Base-by-base conservation (phyloP, 176 grass and related monocot genomes). In the Cocos nucifera region DNA sequence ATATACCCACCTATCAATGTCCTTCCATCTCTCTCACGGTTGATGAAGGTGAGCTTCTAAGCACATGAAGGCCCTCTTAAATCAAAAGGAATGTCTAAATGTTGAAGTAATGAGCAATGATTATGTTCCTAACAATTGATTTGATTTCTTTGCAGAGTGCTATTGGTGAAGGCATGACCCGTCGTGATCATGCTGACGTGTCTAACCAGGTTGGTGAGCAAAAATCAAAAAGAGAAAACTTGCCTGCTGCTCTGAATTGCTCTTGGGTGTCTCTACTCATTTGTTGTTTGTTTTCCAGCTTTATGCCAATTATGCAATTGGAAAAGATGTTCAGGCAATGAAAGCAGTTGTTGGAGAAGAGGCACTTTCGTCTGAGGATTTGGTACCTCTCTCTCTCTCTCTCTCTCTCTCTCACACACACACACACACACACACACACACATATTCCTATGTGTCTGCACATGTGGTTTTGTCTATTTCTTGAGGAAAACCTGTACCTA, bases 131-230 rank as follows among this genome's bases (percentile, higher is more conserved):
- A 44, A 44, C 10, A 44, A 44, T 12, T 12, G 9, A 44, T 44
- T 44, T 44, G 35, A 44, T 54, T 16, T 15, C 17, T 58, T 50
- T 73, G 73, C 69, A 98, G 94, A 98, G 94, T 89, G 94, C 94
- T 79, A 98, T 98, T 74, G 94, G 94, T 65, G 94, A 98, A 78
- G 94, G 94, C 72, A 98, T 98, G 94, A 98, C 94, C 54, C 88
- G 94, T 48, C 79, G 82, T n/a, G 94, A 98, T 80, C 94, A 98
- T 75, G 75, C 94, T 44, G 94, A 98, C 68, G 94, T 98, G 54
- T 98, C 94, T 78, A 98, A 98, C 21, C 94, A 98, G 94, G 94
- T 98, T 69, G 15, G 4, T 56, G 10, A 65, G 69, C 54, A 26
- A 49, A 3, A 26, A 44, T 44, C 0, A 30, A 30, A 30, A 30